Evolutionary conservation across 495 filamentous ascomycete species (phyloP), one percentile per base, ranked within the genome.

Genomic region (Aspergillus egyptiacus): DNA sequence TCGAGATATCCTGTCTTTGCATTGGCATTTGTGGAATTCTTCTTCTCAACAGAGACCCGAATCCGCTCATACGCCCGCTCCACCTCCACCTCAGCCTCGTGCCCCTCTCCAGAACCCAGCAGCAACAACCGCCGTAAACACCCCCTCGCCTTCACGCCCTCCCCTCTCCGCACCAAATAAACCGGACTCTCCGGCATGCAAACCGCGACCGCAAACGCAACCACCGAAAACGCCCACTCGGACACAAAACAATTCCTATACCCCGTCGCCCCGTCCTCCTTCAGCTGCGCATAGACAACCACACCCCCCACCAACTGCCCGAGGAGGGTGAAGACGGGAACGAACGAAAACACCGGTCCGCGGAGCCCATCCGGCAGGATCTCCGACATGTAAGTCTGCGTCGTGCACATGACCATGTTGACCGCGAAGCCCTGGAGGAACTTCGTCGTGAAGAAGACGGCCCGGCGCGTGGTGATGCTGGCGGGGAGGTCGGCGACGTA

Each of bases 141-240:
- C 47, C 45, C 22, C 43, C 76, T 76, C 0, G 83, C 84, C 24
- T 27, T 4, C 24, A 27, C 24, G 5, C 24, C 24, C 24, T 70
- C 50, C 34, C 71, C 65, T 53, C 83, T 79, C 52, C 87, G 78
- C 15, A 84, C 64, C 1, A 89, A 70, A 78, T 84, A 88, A 53
- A 84, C 75, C 0, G 86, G 86, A 4, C 83, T 87, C 68, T 86
- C 87, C 1, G 85, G 86, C 76, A 91, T 70, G 59, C 85, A 81
- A 14, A 81, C 52, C 60, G 85, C 84, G 18, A 85, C 84, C 27
- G 71, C 48, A 17, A 83, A 72, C 7, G 85, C 69, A 18, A 84
- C 37, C 1, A 50, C 60, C 0, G 65, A 68, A 20, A 70, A 68
- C 0, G 64, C 55, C 67, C 67, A 70, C 35, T 67, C 53, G 2